Conservation (phyloP, 495 filamentous ascomycete species). For the Talaromyces trachyspermus region DNA sequence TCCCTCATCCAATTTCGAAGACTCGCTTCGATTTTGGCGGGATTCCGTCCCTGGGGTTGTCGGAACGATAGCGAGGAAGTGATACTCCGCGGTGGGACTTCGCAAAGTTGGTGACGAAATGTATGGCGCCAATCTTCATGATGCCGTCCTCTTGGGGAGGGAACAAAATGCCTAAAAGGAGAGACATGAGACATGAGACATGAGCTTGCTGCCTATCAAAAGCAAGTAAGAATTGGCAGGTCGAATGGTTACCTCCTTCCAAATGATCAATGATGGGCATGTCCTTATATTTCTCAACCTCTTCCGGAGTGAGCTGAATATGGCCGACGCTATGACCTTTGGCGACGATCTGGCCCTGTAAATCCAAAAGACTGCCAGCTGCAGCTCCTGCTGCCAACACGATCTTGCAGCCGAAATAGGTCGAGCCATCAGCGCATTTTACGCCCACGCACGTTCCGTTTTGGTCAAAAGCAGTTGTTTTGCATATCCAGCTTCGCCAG, state of each 20-base stretch:
- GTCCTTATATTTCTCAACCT: slow-evolving; percentile 11
- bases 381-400: not conserved
- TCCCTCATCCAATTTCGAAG: not conserved
- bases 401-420: not conserved
- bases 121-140: not conserved
- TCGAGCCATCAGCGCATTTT: not conserved
- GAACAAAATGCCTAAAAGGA: not conserved
- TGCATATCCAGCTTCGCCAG: not conserved
- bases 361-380: not conserved
- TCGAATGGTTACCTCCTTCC: not conserved
- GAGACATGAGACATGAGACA: not conserved
- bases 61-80: not conserved
- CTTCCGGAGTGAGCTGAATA: slow-evolving; percentile 15
- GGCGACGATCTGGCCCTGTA: not conserved
- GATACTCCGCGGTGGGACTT: not conserved
- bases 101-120: not conserved
- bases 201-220: too few relatives aligned
- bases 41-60: not conserved
- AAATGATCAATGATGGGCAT: slow-evolving; percentile 10
- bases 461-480: not conserved
- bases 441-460: not conserved
- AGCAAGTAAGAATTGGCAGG: not conserved
- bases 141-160: not conserved
- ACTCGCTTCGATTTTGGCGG: not conserved
- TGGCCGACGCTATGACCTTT: slow-evolving; percentile 16